phyloP scores from a whole-genome alignment of 2,329 filamentous ascomycete species.

The Fusarium odoratissimum region DNA sequence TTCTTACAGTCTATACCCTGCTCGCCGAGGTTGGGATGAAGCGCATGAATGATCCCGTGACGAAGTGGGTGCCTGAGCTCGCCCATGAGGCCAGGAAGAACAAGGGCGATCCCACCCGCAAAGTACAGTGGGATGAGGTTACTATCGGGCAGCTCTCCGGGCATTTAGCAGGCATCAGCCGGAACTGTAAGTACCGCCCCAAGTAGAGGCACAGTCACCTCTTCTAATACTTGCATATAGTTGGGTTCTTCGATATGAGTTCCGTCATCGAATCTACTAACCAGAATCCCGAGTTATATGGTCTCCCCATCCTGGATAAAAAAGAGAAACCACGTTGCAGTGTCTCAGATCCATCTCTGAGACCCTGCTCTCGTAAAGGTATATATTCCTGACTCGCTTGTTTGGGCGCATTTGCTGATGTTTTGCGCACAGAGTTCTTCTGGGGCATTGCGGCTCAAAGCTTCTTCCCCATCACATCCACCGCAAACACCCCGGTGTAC shows the following conservation, averaged over 20 bases:
- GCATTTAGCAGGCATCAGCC: background rate
- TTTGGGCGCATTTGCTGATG: background rate
- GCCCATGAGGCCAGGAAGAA: background rate
- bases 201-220: accelerated
- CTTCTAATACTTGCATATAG: background rate
- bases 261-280: background rate
- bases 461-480: background rate
- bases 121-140: constrained; percentile 1
- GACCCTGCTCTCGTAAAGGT: constrained; percentile 2
- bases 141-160: constrained; percentile 5
- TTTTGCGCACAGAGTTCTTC: background rate
- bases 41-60: constrained; percentile 3
- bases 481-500: constrained; percentile 10
- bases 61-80: constrained; percentile 19
- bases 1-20: background rate
- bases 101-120: background rate
- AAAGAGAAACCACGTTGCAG: background rate
- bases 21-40: constrained; percentile 5
- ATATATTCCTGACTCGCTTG: accelerated
- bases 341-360: background rate
- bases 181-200: background rate
- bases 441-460: background rate
- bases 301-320: background rate
- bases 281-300: background rate
- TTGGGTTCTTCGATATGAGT: background rate